phyloP scores from a whole-genome alignment of 768 basidiomycete species.

The Boletus pseudo-olivaceus region DNA sequence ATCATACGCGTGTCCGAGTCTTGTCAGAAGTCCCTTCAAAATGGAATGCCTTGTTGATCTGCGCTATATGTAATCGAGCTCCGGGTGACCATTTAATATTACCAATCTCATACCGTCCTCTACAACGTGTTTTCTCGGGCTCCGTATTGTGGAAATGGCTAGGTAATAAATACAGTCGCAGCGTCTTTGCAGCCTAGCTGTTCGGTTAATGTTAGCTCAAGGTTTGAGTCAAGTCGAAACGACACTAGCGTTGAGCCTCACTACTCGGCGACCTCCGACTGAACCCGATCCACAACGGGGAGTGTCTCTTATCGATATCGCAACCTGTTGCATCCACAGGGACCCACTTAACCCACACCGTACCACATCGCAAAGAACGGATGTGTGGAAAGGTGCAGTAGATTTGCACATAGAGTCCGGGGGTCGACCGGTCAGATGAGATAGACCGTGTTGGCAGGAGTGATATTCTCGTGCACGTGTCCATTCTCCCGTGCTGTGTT shows the following conservation, averaged over 20 bases:
- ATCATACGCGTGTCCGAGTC: constrained; percentile 22
- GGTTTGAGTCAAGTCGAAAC: constrained; percentile 4
- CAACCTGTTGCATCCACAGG: neutral
- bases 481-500: constrained; percentile 9
- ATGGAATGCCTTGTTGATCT: constrained; percentile 24
- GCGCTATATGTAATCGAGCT: constrained; percentile 4
- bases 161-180: neutral
- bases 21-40: constrained; percentile 19
- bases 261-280: neutral
- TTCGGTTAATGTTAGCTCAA: constrained; percentile 7
- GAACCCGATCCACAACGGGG: constrained; percentile 3
- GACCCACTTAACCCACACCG: neutral
- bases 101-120: neutral
- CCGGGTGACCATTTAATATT: constrained; percentile 1
- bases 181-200: neutral
- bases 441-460: neutral
- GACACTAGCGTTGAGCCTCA: neutral
- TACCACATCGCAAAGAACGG: neutral
- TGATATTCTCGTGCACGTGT: constrained; percentile 19
- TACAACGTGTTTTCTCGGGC: constrained; percentile 1
- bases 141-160: neutral
- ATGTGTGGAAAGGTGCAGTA: neutral
- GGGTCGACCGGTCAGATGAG: neutral
- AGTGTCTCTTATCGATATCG: constrained; percentile 1
- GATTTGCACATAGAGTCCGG: neutral